A percentile compares a stretch with the other conserved stretches of the same genome.
These are phyloP conservation scores for Patellaria atrata DNA, from an alignment of 495 filamentous ascomycete species.

Conservation along the genomic window DNA sequence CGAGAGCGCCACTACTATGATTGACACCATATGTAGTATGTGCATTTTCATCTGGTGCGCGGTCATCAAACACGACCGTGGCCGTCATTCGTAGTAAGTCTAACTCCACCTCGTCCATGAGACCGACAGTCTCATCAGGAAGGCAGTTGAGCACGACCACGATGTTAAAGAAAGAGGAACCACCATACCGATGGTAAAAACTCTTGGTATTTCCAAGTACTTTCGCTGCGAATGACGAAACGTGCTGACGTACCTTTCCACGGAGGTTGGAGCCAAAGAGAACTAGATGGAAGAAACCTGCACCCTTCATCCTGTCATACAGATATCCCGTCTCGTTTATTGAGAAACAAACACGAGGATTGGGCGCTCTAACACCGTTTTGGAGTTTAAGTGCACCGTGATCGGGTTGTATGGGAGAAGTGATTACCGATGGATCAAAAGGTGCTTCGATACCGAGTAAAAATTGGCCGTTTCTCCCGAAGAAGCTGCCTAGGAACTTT, in stretches of 20 bases:
- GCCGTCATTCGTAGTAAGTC: constrained; percentile 6
- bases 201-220: no score
- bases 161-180: constrained; percentile 21
- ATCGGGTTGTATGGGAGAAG: no score
- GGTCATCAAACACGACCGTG: constrained; percentile 24
- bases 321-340: constrained; percentile 22
- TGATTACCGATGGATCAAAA: constrained; percentile 8
- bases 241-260: constrained; percentile 13
- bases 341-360: constrained; percentile 25
- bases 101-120: constrained; percentile 5
- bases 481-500: constrained; percentile 19
- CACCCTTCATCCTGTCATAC: constrained; percentile 23
- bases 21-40: constrained; percentile 22
- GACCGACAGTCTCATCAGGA: constrained; percentile 10
- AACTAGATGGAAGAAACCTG: constrained; percentile 21
- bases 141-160: constrained; percentile 23
- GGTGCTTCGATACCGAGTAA: constrained; percentile 21
- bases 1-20: constrained; percentile 22
- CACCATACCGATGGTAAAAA: constrained; percentile 23
- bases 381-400: no score
- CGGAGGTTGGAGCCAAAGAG: constrained; percentile 20
- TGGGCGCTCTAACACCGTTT: constrained; percentile 26
- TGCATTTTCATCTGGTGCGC: constrained; percentile 27
- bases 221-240: constrained; percentile 14
- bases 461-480: constrained; percentile 18